Percentiles rank a stretch among this genome's conserved stretches.
These are phyloP conservation scores for Botrytis fragariae DNA, from an alignment of 2,329 filamentous ascomycete species.

Conservation along the genomic window DNA sequence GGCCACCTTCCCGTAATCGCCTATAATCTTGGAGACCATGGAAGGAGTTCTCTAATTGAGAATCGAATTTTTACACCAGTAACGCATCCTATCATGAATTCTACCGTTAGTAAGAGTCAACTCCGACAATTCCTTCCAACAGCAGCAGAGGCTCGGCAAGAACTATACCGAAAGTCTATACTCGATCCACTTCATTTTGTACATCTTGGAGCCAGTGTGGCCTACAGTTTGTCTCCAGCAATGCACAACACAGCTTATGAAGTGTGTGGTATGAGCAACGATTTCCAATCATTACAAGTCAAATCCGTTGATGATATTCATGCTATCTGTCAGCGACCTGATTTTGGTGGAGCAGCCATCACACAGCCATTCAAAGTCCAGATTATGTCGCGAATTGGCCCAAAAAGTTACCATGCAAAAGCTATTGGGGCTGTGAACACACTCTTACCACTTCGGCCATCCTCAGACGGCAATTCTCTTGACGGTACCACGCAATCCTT, in stretches of 20 bases:
- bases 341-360: constrained; percentile 70
- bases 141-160: constrained; percentile 59
- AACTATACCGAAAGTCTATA: constrained; percentile 64
- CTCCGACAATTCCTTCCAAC: constrained; percentile 44
- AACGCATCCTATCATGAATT: constrained; percentile 53
- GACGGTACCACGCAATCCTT: constrained; percentile 46
- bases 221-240: constrained; percentile 70
- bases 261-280: constrained; percentile 65
- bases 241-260: constrained; percentile 73
- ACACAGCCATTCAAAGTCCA: constrained; percentile 74
- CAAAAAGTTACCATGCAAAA: constrained; percentile 67
- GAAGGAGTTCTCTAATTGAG: constrained; percentile 54
- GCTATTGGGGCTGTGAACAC: constrained; percentile 78
- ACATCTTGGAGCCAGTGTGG: constrained; percentile 70
- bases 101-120: constrained; percentile 46
- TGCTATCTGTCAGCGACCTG: constrained; percentile 60
- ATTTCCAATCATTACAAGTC: constrained; percentile 63
- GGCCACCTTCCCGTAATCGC: constrained; percentile 44
- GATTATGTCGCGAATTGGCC: constrained; percentile 61
- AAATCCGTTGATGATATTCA: constrained; percentile 61
- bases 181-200: constrained; percentile 70
- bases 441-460: constrained; percentile 62
- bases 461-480: constrained; percentile 42
- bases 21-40: constrained; percentile 55
- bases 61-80: constrained; percentile 58